Evolutionary conservation across 805 yeast genomes (phyloP).

Genomic region (Metschnikowia lachancei): DNA sequence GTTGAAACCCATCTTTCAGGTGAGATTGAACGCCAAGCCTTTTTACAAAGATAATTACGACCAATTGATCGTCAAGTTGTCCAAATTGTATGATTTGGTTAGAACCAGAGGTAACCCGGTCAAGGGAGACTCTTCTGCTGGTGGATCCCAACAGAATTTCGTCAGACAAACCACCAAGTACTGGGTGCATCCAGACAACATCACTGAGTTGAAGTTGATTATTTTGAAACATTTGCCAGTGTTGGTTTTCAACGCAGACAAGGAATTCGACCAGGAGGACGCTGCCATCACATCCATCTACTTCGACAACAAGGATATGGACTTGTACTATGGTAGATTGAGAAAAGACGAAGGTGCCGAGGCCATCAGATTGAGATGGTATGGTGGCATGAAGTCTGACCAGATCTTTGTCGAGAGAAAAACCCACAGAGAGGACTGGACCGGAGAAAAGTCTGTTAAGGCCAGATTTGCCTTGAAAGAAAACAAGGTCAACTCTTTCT

Average conservation of each 20-base stretch:
- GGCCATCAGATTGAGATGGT: slow-evolving; percentile 97
- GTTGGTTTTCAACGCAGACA: slow-evolving; percentile 91
- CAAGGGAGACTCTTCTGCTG: slow-evolving; percentile 94
- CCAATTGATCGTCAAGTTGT: slow-evolving; percentile 79
- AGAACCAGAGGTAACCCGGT: slow-evolving; percentile 96
- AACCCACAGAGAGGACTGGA: slow-evolving; percentile 99
- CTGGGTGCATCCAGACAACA: slow-evolving; percentile 99
- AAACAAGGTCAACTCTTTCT: slow-evolving; percentile 79
- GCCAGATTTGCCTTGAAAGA: slow-evolving; percentile 94
- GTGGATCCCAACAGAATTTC: slow-evolving; percentile 96
- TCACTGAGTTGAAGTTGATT: slow-evolving; percentile 90
- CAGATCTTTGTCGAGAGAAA: slow-evolving; percentile 94
- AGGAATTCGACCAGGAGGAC: slow-evolving; percentile 93
- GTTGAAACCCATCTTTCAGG: slow-evolving; percentile 89
- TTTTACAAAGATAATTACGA: slow-evolving; percentile 96
- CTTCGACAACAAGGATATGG: slow-evolving; percentile 86
- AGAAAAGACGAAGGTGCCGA: slow-evolving; percentile 98
- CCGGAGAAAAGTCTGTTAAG: slow-evolving; percentile 98
- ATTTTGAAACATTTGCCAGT: slow-evolving; percentile 95
- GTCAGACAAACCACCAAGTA: slow-evolving; percentile 98
- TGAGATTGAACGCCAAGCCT: slow-evolving; percentile 87
- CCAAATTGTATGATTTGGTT: slow-evolving; percentile 85
- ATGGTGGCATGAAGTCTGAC: slow-evolving; percentile 94
- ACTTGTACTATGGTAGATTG: slow-evolving; percentile 88
- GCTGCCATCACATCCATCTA: slow-evolving; percentile 96